Conservation (phyloP, 2,329 filamentous ascomycete species). For the Periconia sp. region DNA sequence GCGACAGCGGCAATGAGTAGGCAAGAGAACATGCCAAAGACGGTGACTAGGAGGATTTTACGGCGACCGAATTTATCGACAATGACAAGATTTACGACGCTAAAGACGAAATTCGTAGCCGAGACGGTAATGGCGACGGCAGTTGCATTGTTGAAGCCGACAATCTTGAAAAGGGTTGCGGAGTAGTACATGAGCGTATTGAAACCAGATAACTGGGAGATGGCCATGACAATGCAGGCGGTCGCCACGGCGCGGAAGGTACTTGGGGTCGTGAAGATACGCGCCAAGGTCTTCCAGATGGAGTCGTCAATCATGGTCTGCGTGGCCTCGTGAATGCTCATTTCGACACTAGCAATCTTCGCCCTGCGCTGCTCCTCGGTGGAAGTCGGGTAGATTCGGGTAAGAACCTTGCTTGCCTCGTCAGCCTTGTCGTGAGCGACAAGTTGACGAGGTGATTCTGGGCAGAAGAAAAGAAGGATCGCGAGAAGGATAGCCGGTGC, state of each 20-base stretch:
- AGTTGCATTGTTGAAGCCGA: constrained; percentile 80
- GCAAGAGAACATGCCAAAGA: constrained; percentile 73
- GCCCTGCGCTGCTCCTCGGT: constrained; percentile 31
- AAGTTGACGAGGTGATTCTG: constrained; percentile 46
- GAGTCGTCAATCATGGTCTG: constrained; percentile 39
- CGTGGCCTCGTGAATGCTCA: constrained; percentile 40
- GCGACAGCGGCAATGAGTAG: constrained; percentile 74
- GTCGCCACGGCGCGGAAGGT: constrained; percentile 43
- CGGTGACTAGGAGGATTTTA: constrained; percentile 59
- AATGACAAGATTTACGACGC: constrained; percentile 73
- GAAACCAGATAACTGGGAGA: constrained; percentile 45
- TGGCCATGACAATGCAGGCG: constrained; percentile 47
- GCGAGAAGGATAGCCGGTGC: constrained; percentile 44
- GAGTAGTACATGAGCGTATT: constrained; percentile 87
- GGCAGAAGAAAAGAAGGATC: constrained; percentile 41
- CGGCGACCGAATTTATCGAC: constrained; percentile 83
- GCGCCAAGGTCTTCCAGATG: constrained; percentile 35
- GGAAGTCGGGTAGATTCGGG: constrained; percentile 40
- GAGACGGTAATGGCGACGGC: constrained; percentile 81
- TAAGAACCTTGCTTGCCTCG: constrained; percentile 39
- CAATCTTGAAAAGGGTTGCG: constrained; percentile 55
- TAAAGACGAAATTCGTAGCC: constrained; percentile 82
- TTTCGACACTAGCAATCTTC: constrained; percentile 34
- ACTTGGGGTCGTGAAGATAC: constrained; percentile 40
- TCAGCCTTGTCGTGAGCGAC: constrained; percentile 40